Percentiles rank a stretch among this genome's conserved stretches.
Evolutionary conservation across 2,329 filamentous ascomycete species (phyloP).

Genomic region (Lachnellula arida): DNA sequence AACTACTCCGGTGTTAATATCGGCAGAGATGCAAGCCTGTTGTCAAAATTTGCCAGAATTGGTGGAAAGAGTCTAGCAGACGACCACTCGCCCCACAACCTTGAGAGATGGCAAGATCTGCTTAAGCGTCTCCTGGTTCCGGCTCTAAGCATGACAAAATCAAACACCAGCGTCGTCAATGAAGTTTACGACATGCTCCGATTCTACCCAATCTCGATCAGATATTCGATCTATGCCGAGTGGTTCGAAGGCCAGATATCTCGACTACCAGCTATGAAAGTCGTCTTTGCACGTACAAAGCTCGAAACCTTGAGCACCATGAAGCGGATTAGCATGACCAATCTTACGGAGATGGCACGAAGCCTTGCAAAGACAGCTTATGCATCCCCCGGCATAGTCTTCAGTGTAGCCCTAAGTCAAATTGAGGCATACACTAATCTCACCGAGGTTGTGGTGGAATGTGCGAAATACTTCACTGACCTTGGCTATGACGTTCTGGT

Average conservation of each 20-base stretch:
- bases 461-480: conserved; percentile 87
- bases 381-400: conserved; percentile 85
- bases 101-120: conserved; percentile 76
- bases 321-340: conserved; percentile 85
- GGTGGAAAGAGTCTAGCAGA: conserved; percentile 69
- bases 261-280: conserved; percentile 69
- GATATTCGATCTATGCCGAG: conserved; percentile 88
- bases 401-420: conserved; percentile 81
- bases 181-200: conserved; percentile 82
- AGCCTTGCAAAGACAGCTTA: conserved; percentile 88
- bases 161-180: conserved; percentile 79
- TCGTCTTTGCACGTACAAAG: conserved; percentile 71
- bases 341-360: conserved; percentile 79
- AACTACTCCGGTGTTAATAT: conserved; percentile 86
- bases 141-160: conserved; percentile 77
- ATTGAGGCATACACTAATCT: conserved; percentile 94
- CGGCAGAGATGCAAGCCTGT: conserved; percentile 71
- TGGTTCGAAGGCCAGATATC: conserved; percentile 83
- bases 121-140: conserved; percentile 82
- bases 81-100: conserved; percentile 67
- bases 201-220: conserved; percentile 67
- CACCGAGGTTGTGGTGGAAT: conserved; percentile 91
- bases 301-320: conserved; percentile 80
- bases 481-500: conserved; percentile 90
- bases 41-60: conserved; percentile 82